These are phyloP conservation scores for Dacryopinax primogenitus DNA, from an alignment of 768 basidiomycete species.

Conservation along the genomic window DNA sequence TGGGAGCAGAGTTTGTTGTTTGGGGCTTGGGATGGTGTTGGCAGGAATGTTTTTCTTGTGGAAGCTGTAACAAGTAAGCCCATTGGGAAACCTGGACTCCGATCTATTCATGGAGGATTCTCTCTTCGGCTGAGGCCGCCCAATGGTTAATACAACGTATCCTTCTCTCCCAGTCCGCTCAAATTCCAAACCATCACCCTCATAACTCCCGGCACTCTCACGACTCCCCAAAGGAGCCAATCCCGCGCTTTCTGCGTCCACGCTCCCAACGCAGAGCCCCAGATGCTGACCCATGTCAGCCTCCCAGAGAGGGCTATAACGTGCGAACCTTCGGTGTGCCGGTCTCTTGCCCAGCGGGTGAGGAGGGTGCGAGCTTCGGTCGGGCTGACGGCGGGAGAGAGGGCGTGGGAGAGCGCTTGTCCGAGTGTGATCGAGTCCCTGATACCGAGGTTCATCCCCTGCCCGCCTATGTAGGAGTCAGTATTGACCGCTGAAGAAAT, in stretches of 20 bases:
- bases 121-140: no score
- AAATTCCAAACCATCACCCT: neutral
- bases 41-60: no score
- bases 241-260: neutral
- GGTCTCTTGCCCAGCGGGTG: neutral
- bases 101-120: no score
- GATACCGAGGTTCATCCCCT: constrained; percentile 46
- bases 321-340: neutral
- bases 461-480: no score
- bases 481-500: no score
- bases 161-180: constrained; percentile 4
- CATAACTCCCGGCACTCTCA: neutral
- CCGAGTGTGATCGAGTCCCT: constrained; percentile 40
- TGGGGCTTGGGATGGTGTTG: no score
- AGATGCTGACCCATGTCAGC: neutral
- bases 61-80: no score
- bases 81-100: no score
- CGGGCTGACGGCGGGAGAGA: neutral
- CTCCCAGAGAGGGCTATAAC: neutral
- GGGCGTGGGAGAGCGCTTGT: constrained; percentile 24
- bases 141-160: neutral
- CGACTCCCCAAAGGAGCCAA: neutral
- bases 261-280: neutral
- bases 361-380: neutral
- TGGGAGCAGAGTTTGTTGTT: no score